phyloP scores from a whole-genome alignment of 805 yeast genomes.

The Metschnikowia colocasiae region DNA sequence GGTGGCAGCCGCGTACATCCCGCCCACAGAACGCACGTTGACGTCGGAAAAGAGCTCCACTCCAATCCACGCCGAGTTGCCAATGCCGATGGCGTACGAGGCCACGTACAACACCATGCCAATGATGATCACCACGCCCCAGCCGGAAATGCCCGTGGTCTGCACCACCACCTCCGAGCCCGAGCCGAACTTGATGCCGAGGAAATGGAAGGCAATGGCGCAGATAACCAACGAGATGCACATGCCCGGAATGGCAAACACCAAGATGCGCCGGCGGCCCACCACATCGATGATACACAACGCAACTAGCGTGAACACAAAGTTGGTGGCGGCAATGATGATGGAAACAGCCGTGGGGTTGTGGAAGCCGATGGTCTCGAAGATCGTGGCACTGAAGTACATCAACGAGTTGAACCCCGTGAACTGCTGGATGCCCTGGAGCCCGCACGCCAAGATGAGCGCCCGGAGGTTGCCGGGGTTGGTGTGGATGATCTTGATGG shows the following conservation, averaged over 20 bases:
- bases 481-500: slow-evolving; percentile 58
- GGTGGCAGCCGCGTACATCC: slow-evolving; percentile 84
- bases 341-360: slow-evolving; percentile 93
- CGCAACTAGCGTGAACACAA: slow-evolving; percentile 81
- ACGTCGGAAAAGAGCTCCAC: slow-evolving; percentile 89
- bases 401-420: slow-evolving; percentile 94
- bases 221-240: slow-evolving; percentile 68
- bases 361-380: slow-evolving; percentile 83
- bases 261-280: slow-evolving; percentile 80
- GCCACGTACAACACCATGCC: slow-evolving; percentile 88
- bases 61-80: slow-evolving; percentile 98
- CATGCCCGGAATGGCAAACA: slow-evolving; percentile 86
- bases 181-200: slow-evolving; percentile 57
- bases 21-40: slow-evolving; percentile 86
- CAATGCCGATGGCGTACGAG: slow-evolving; percentile 89
- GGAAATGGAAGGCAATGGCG: slow-evolving; percentile 88
- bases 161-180: slow-evolving; percentile 36
- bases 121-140: slow-evolving; percentile 86
- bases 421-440: slow-evolving; percentile 95
- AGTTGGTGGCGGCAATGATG: slow-evolving; percentile 91
- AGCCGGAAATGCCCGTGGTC: slow-evolving; percentile 56
- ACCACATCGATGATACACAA: slow-evolving; percentile 81
- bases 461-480: slow-evolving; percentile 85
- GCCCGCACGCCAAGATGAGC: slow-evolving; percentile 81
- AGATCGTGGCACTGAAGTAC: slow-evolving; percentile 93